Conservation (phyloP, 345 rosid genomes). For the Melastoma malabathricum region DNA sequence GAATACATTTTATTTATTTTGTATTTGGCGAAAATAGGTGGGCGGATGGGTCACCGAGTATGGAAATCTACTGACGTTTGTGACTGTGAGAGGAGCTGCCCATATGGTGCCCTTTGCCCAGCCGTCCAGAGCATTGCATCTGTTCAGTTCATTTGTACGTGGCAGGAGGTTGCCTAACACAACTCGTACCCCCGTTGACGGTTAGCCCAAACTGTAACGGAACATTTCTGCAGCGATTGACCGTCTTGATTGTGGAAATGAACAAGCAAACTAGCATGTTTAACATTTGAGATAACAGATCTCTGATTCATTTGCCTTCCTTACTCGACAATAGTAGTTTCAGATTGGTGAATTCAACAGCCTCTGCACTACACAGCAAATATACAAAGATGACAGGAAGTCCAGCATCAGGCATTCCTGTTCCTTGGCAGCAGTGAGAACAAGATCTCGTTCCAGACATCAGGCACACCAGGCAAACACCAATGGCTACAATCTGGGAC, state of each 20-base stretch:
- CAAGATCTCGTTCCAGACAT: slow-evolving; percentile 49
- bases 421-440: slow-evolving; percentile 20
- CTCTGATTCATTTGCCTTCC: too few relatives aligned
- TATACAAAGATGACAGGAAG: too few relatives aligned
- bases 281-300: too few relatives aligned
- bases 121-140: slow-evolving; percentile 73
- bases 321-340: too few relatives aligned
- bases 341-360: too few relatives aligned
- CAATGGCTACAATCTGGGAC: slow-evolving; percentile 70
- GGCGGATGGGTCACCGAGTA: slow-evolving; percentile 86
- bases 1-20: not conserved
- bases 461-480: slow-evolving; percentile 78
- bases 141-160: slow-evolving; percentile 53
- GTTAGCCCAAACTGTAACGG: slow-evolving; percentile 3
- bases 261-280: too few relatives aligned
- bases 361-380: too few relatives aligned
- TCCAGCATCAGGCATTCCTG: too few relatives aligned
- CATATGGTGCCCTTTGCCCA: slow-evolving; percentile 96
- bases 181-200: slow-evolving; percentile 25
- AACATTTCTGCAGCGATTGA: too few relatives aligned
- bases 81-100: slow-evolving; percentile 75
- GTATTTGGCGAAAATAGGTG: slow-evolving; percentile 25
- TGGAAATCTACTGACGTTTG: slow-evolving; percentile 61
- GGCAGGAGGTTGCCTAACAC: slow-evolving; percentile 55
- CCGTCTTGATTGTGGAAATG: too few relatives aligned